Percentiles rank a stretch among this genome's conserved stretches.
Evolutionary conservation across 257 asterid species (phyloP).

Genomic region (Plantago ovata): DNA sequence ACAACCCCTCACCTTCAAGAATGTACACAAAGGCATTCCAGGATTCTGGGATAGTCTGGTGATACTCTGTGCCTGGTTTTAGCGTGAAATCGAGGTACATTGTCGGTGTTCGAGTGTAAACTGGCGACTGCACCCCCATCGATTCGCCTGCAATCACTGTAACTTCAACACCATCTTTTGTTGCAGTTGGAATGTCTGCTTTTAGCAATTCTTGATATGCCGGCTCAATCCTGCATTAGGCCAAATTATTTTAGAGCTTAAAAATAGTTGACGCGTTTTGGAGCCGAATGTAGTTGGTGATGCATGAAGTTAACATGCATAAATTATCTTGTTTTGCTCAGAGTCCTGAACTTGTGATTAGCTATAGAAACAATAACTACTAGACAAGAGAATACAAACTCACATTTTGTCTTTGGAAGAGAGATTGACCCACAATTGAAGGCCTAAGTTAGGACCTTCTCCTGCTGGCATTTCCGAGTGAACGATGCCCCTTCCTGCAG

Average conservation of each 20-base stretch:
- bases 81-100: conserved; percentile 84
- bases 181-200: conserved; percentile 52
- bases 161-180: conserved; percentile 60
- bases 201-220: conserved; percentile 76
- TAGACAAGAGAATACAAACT: conserved; percentile 16
- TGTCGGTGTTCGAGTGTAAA: conserved; percentile 76
- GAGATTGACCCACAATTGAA: conserved; percentile 88
- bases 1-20: conserved; percentile 74
- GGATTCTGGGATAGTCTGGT: conserved; percentile 52
- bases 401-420: conserved; percentile 71
- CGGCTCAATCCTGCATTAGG: conserved; percentile 60
- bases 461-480: conserved; percentile 94
- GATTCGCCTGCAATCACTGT: conserved; percentile 79
- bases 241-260: too few relatives aligned
- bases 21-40: conserved; percentile 87
- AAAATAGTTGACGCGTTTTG: too few relatives aligned
- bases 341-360: background rate
- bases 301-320: too few relatives aligned
- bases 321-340: background rate
- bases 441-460: conserved; percentile 71
- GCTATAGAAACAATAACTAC: too few relatives aligned
- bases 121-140: conserved; percentile 55
- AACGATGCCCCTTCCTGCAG: conserved; percentile 92
- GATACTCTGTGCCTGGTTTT: conserved; percentile 50
- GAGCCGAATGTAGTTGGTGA: too few relatives aligned